Base-by-base conservation (phyloP, 225 moss, liverwort and hornwort genomes). In the Rhytidiadelphus loreus region DNA sequence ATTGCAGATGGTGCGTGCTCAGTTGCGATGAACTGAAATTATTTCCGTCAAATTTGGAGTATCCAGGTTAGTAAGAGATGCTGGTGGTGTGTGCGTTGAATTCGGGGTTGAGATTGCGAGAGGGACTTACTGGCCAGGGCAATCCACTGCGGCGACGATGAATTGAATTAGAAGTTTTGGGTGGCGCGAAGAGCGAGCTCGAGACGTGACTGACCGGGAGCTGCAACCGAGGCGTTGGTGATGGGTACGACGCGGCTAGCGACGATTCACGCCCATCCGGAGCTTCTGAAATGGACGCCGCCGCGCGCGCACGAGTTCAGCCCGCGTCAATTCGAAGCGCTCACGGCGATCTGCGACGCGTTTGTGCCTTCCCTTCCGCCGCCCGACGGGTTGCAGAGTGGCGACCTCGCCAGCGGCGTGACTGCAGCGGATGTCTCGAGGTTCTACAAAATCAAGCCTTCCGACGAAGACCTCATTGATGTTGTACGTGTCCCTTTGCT, bases 391-490 rank as follows among this genome's bases (percentile, higher is more conserved):
- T 37, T 76, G 18, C 86, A 35, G 41, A 5, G 12, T 20, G 12
- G 50, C 58, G 83, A 87, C 32, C 76, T 88, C 81, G n/a, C 73
- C 69, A 87, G 83, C 37, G 93, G 93, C n/a, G 91, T 91, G 35
- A 80, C 93, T 69, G 77, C 79, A 4, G 92, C 84, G 33, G 94
- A 92, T 84, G 85, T 94, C 58, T 11, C 83, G 80, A 83, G 87
- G 58, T 90, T 92, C 80, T 94, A 87, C 89, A 32, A 76, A 8
- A 35, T 88, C 59, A 90, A 72, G 20, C 85, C 92, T 65, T 94
- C 94, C 23, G 91, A 89, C 80, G 92, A 94, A 73, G 73, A 73
- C 30, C 81, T 94, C n/a, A 28, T 92, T 55, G 94, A 94, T 73
- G 94, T 90, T 71, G 92, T 94, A 80, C 73, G 90, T 87, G 58